Conservation (phyloP, 352 stramenopile species). For the Phytophthora colocasiae region DNA sequence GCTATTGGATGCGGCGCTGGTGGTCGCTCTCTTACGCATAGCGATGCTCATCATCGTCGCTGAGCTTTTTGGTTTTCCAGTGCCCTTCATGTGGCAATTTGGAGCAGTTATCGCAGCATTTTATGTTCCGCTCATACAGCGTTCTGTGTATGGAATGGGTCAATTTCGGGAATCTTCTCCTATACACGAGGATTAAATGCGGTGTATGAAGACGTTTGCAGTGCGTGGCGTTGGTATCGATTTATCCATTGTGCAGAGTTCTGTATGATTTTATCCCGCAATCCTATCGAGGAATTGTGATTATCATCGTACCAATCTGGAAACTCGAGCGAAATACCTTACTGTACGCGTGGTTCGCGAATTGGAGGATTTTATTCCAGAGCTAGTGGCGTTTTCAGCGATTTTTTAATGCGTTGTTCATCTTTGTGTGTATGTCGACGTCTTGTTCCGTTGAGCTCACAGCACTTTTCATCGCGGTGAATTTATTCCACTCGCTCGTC, state of each 20-base stretch:
- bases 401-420: too few relatives aligned
- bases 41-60: neutral
- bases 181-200: neutral
- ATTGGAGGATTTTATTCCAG: neutral
- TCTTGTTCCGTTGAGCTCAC: too few relatives aligned
- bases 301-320: conserved; percentile 10
- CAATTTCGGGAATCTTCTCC: conserved; percentile 1
- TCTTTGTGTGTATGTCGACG: too few relatives aligned
- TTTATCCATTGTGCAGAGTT: conserved; percentile 11
- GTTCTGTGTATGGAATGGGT: neutral
- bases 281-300: conserved; percentile 1
- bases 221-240: neutral
- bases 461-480: too few relatives aligned
- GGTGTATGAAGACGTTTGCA: neutral
- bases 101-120: neutral
- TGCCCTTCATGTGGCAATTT: conserved; percentile 1
- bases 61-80: neutral
- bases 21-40: neutral
- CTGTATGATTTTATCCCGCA: conserved; percentile 4
- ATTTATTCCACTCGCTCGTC: too few relatives aligned
- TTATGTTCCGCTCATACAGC: neutral
- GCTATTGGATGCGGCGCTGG: neutral
- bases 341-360: neutral
- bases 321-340: conserved; percentile 7
- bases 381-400: neutral